Conservation (phyloP, 2,329 filamentous ascomycete species). For the Neocucurbitaria cava region DNA sequence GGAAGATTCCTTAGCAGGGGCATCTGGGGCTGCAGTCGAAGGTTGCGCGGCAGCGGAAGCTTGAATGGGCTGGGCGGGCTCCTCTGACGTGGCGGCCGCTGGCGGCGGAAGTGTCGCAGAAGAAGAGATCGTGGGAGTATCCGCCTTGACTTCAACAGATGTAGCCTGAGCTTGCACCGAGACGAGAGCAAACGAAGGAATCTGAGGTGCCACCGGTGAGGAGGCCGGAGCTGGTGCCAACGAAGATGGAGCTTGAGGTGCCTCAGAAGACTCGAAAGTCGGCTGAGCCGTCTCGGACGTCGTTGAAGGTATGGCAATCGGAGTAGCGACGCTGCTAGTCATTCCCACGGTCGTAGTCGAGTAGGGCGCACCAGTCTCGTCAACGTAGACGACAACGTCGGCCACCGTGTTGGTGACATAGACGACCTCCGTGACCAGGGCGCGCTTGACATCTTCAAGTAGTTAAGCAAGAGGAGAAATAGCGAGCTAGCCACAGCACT, state of each 20-base stretch:
- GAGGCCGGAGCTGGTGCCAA: conserved; percentile 9
- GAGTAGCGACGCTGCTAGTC: conserved; percentile 11
- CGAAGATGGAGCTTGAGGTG: conserved; percentile 8
- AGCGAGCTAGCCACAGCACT: conserved; percentile 6
- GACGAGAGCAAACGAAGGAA: conserved; percentile 13
- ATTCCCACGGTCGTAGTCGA: conserved; percentile 29
- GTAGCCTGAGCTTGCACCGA: conserved; percentile 14
- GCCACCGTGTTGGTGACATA: conserved; percentile 40
- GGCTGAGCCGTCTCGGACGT: conserved; percentile 3
- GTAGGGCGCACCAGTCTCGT: conserved; percentile 37
- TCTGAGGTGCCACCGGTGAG: not conserved
- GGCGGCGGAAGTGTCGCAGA: conserved; percentile 3
- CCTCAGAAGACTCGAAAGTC: conserved; percentile 10
- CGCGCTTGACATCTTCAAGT: conserved; percentile 38
- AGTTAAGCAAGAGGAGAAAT: conserved; percentile 13
- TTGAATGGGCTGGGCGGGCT: conserved; percentile 5
- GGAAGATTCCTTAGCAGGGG: conserved; percentile 3
- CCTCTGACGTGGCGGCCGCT: conserved; percentile 6
- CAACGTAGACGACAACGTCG: conserved; percentile 41
- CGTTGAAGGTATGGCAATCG: conserved; percentile 17
- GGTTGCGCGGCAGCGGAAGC: conserved; percentile 1
- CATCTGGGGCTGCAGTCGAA: conserved; percentile 12
- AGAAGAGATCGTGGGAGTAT: conserved; percentile 1
- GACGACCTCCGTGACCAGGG: conserved; percentile 39
- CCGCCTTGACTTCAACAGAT: conserved; percentile 5